Evolutionary conservation across 202 grass and related monocot species (phyloP).

Genomic region (Hordeum pubiflorum): DNA sequence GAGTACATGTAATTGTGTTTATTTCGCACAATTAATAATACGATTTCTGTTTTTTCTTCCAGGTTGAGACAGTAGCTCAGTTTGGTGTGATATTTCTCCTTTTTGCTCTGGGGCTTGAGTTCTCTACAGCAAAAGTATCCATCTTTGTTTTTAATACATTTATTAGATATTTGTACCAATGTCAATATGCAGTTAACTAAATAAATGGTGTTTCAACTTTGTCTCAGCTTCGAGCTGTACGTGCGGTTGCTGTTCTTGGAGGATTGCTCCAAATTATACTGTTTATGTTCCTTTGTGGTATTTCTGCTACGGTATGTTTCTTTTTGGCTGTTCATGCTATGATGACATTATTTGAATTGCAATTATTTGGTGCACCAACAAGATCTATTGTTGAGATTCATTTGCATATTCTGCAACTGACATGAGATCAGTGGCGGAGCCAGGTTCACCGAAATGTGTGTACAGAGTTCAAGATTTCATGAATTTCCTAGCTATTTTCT

Average conservation of each 20-base stretch:
- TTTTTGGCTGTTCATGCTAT: not conserved
- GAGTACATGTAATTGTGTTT: not conserved
- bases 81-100: slow-evolving; percentile 99
- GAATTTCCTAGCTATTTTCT: too few species aligned
- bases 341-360: not conserved
- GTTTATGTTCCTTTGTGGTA: slow-evolving; percentile 97
- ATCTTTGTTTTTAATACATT: slow-evolving; percentile 14
- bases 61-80: slow-evolving; percentile 99
- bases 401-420: not conserved
- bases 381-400: not conserved
- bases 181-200: slow-evolving; percentile 4
- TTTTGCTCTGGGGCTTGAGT: slow-evolving; percentile 95
- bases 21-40: not conserved
- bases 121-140: slow-evolving; percentile 84
- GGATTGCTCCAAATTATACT: slow-evolving; percentile 93
- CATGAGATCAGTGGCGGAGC: not conserved
- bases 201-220: slow-evolving; percentile 24
- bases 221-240: slow-evolving; percentile 83
- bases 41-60: slow-evolving; percentile 14
- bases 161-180: not conserved
- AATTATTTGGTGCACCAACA: not conserved
- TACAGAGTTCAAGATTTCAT: too few species aligned
- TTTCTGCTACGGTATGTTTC: slow-evolving; percentile 76
- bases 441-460: too few species aligned
- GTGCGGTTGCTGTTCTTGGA: slow-evolving; percentile 89